Evolutionary conservation across 2,329 filamentous ascomycete genomes (phyloP), one percentile per base, ranked within the genome.

Genomic region (Incumbomyces delicatus): DNA sequence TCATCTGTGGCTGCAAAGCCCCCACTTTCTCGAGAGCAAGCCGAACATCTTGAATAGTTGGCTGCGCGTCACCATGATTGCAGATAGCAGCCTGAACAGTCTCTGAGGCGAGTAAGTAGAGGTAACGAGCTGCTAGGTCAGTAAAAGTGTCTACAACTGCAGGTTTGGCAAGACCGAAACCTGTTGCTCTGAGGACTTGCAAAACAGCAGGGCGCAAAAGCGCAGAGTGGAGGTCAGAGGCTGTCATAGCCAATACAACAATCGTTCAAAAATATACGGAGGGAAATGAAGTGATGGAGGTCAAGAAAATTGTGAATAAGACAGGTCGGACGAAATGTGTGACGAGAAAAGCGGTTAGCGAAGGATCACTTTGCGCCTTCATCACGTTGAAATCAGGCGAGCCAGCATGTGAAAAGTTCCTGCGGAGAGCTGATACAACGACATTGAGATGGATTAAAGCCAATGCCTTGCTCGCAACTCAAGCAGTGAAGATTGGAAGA

Each of bases 131-230:
- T 0, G 87, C 82, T 6, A 96, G 75, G 65, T 95, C 88, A 12
- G 87, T 85, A n/a, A 95, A 65, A 8, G 85, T 82, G 67, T 96
- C 89, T 48, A 95, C 73, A 6, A 94, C 88, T 2, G 83, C 83
- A 1, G 87, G 82, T 46, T 81, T 81, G 42, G 87, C 85, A 35
- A 83, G 76, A 63, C 94, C 86, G 69, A 94, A 96, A 62, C 90
- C 90, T 18, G 87, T 83, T 27, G 89, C 87, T 60, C 90, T 87
- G 43, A 96, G 80, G 59, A 94, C 90, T 66, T 95, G 88, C 48
- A 96, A 79, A 50, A 95, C 79, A 40, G 83, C 82, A 1, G 90
- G 90, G 35, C 88, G 87, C 48, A 96, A 75, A 53, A 95, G 81
- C 50, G 85, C 83, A 66, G 87, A 83, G 68, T 83, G 77, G 41